Base-by-base conservation (phyloP, 768 basidiomycete species). In the Mycena venus region DNA sequence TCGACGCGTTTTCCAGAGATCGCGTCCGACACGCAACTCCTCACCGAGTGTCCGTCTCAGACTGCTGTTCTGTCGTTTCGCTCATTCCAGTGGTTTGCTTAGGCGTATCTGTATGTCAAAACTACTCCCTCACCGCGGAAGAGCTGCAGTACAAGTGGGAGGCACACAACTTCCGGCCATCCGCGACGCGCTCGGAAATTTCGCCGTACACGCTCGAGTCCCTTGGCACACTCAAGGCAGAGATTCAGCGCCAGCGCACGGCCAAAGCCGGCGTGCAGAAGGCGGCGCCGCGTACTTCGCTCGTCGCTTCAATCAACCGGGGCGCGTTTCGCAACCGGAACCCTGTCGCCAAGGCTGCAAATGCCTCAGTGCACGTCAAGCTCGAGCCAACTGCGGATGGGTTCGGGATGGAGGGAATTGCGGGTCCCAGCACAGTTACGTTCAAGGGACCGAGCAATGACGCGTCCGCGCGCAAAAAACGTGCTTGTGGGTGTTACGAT, bases 131-230 rank as follows among this genome's bases (percentile, higher is more conserved):
- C 44, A 75, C 84, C 34, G 86, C 91, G 25, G 86, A 90, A 27
- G 80, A 84, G 59, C 85, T 95, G 23, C 86, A 86, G 47, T 95
- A 86, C 82, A 95, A 94, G 80, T 91, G 92, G 87, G 92, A 95
- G 79, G 93, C 93, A 5, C 67, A 84, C 80, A 85, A 86, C 78
- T 85, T 86, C 74, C 83, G 73, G 7, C 66, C 83, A 5, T 82
- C 84, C 32, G 74, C 82, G 3, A 84, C 84, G 4, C 79, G 78
- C 25, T 86, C 86, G 1, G 83, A 84, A 65, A 83, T 85, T 38
- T 78, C 82, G 0, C 79, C 84, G 8, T 83, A 90, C 49, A 86
- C 86, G 27, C 83, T 88, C 72, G 91, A 93, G 68, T 88, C 89
- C 4, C 81, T 87, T 59, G 78, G 79, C 64, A 84, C 88, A 19